Evolutionary conservation across 2,329 filamentous ascomycete genomes (phyloP).

Genomic region (Claviceps quebecensis): DNA sequence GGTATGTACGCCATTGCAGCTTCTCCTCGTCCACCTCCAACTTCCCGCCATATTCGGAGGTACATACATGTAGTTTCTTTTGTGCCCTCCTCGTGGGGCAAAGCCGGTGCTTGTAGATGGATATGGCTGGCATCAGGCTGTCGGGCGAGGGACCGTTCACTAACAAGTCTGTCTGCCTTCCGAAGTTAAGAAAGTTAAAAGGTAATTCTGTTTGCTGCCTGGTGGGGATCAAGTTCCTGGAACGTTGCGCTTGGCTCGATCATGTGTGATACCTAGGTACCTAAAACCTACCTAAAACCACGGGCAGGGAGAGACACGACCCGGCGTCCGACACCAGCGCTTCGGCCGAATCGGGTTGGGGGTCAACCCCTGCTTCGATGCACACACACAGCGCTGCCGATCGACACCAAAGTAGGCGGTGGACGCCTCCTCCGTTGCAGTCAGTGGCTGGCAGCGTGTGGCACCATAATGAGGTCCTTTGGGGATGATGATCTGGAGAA

Average conservation of each 20-base stretch:
- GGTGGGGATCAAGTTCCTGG: neutral
- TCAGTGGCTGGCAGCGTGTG: no score
- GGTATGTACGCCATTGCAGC: neutral
- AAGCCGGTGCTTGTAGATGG: no score
- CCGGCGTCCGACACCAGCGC: conserved; percentile 1
- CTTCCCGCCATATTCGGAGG: neutral
- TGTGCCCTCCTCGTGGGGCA: neutral
- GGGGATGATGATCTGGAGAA: no score
- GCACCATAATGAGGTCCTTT: no score
- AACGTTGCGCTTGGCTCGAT: neutral
- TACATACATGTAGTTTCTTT: neutral
- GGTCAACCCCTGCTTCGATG: conserved; percentile 1
- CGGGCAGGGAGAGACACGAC: neutral
- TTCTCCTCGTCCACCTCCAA: neutral
- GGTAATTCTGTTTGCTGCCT: no score
- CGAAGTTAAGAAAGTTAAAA: no score
- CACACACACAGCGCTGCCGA: neutral
- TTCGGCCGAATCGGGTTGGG: conserved; percentile 6
- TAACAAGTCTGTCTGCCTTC: neutral
- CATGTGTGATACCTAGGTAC: no score
- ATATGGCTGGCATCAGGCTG: neutral
- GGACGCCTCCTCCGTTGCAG: no score
- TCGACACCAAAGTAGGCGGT: neutral
- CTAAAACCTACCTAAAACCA: no score
- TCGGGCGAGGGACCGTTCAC: neutral